Percentiles rank a stretch among this genome's conserved stretches.
These are phyloP conservation scores for Chionographis japonica DNA, from an alignment of 106 monocot genomes.

Conservation along the genomic window DNA sequence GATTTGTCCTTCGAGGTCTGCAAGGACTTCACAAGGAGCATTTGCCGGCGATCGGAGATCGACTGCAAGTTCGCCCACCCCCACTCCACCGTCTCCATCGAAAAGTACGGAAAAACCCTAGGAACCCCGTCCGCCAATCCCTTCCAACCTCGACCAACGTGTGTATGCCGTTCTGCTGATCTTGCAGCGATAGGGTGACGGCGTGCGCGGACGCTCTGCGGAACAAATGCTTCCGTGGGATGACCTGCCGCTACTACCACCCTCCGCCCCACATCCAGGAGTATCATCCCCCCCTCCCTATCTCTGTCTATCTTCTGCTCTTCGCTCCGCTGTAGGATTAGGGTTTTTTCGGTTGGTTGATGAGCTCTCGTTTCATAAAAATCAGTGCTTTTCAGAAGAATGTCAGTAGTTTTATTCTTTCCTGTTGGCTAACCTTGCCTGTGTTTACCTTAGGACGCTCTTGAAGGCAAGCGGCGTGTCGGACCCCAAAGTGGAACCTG, in stretches of 20 bases:
- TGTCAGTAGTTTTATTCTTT: too few relatives aligned
- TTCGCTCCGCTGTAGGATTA: not conserved
- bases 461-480: constrained; percentile 20
- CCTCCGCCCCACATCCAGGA: constrained; percentile 34
- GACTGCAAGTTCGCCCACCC: constrained; percentile 49
- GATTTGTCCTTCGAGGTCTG: constrained; percentile 24
- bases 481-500: constrained; percentile 17
- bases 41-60: constrained; percentile 17
- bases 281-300: constrained; percentile 1
- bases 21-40: constrained; percentile 22
- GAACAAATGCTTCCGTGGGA: constrained; percentile 30
- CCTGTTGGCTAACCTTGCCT: not conserved
- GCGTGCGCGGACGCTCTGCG: constrained; percentile 30
- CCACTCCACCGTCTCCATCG: constrained; percentile 32
- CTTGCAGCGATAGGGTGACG: constrained; percentile 31
- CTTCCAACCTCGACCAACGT: not conserved
- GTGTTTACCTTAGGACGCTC: constrained; percentile 12
- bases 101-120: constrained; percentile 6
- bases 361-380: too few relatives aligned
- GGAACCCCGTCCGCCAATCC: not conserved
- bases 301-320: not conserved
- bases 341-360: too few relatives aligned
- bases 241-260: constrained; percentile 33
- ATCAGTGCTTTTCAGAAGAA: too few relatives aligned
- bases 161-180: not conserved